These are phyloP conservation scores for Podospora pseudopauciseta DNA, from an alignment of 495 filamentous ascomycete genomes.

Conservation along the genomic window DNA sequence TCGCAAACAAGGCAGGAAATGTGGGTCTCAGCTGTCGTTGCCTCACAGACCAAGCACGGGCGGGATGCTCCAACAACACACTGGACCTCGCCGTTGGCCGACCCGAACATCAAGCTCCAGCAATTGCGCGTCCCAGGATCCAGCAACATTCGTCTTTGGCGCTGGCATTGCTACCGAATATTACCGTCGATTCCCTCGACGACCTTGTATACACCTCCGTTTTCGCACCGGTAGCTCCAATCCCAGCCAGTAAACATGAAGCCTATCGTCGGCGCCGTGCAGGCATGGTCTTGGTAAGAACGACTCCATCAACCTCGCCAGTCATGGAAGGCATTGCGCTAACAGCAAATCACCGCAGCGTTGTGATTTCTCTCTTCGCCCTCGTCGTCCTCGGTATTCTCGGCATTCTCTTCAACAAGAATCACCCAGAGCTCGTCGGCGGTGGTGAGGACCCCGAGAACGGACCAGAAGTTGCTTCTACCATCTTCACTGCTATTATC, in stretches of 20 bases:
- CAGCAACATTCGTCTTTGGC: neutral
- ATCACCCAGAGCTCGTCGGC: constrained; percentile 78
- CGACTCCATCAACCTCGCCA: neutral
- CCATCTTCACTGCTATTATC: constrained; percentile 77
- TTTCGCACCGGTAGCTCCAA: neutral
- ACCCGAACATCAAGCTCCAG: neutral
- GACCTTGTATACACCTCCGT: neutral
- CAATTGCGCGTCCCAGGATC: neutral
- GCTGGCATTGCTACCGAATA: neutral
- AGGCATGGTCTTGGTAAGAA: constrained; percentile 87
- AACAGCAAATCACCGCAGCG: constrained; percentile 45
- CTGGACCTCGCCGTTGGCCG: neutral
- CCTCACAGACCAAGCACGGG: neutral
- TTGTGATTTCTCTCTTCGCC: constrained; percentile 82
- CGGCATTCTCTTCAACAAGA: constrained; percentile 70
- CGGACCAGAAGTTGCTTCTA: constrained; percentile 70
- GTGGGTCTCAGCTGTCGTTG: neutral
- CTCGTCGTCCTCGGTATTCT: constrained; percentile 84
- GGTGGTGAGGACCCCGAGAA: constrained; percentile 68
- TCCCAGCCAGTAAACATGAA: constrained; percentile 62
- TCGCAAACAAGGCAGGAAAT: neutral
- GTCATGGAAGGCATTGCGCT: neutral
- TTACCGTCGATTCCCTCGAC: neutral
- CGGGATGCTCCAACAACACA: constrained; percentile 5
- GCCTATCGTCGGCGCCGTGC: constrained; percentile 82